Evolutionary conservation across 148 eudicot species (phyloP).

Genomic region (Rhododendron vialii): DNA sequence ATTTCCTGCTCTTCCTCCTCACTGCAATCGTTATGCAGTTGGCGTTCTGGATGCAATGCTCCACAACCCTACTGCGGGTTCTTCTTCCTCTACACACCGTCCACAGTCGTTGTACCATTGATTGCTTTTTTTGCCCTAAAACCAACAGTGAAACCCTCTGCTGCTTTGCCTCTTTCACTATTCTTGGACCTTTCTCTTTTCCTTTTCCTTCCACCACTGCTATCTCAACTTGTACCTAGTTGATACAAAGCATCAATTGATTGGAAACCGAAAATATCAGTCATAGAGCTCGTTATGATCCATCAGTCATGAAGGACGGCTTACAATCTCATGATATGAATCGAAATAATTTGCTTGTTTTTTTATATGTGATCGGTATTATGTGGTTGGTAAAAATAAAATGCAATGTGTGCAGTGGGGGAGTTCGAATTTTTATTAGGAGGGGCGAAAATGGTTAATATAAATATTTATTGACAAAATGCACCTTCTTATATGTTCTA

Average conservation of each 20-base stretch:
- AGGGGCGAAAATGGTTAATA: no score
- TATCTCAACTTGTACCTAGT: constrained; percentile 67
- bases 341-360: no score
- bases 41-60: constrained; percentile 73
- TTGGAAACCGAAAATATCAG: background rate
- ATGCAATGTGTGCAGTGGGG: background rate
- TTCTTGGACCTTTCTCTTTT: constrained; percentile 57
- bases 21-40: constrained; percentile 73
- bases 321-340: background rate
- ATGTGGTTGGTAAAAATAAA: background rate
- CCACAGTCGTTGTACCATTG: constrained; percentile 43
- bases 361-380: background rate
- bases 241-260: background rate
- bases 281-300: background rate
- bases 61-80: constrained; percentile 34
- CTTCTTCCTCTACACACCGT: constrained; percentile 39
- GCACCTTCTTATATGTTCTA: no score
- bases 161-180: constrained; percentile 61
- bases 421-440: no score
- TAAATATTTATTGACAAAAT: no score
- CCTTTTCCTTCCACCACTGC: constrained; percentile 53
- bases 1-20: constrained; percentile 60
- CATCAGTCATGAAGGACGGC: no score
- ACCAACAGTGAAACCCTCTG: constrained; percentile 48
- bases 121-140: constrained; percentile 54